Percentiles rank a stretch among this genome's conserved stretches.
Conservation (phyloP, 2,329 filamentous ascomycete species). For the Epichloe gansuensis region DNA sequence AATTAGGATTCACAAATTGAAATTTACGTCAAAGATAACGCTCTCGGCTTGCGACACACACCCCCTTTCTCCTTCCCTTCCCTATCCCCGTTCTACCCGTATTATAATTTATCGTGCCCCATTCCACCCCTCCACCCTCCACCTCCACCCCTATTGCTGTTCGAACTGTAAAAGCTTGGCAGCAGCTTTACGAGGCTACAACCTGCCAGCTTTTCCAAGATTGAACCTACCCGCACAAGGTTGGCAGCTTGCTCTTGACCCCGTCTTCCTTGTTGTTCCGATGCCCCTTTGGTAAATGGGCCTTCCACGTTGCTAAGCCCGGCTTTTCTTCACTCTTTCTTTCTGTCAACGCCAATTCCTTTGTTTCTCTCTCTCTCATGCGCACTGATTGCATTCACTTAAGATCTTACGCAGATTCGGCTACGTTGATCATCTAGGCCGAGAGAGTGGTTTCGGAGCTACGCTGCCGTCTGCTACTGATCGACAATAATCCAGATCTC, state of each 20-base stretch:
- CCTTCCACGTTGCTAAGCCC: background rate
- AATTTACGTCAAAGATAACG: background rate
- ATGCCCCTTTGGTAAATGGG: background rate
- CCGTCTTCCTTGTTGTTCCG: background rate
- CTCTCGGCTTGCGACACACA: background rate
- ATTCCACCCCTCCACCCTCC: background rate
- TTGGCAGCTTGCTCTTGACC: background rate
- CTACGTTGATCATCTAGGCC: background rate
- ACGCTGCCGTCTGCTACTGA: background rate
- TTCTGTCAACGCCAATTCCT: background rate
- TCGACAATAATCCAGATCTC: background rate
- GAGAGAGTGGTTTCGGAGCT: background rate
- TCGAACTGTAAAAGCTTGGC: background rate
- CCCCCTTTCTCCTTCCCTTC: too few relatives aligned
- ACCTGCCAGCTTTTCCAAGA: background rate
- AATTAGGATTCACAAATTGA: too few relatives aligned
- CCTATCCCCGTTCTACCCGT: too few relatives aligned
- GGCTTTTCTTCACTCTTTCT: background rate
- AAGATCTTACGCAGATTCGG: background rate
- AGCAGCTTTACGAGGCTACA: slow-evolving; percentile 1
- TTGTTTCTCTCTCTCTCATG: background rate
- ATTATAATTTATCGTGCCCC: background rate
- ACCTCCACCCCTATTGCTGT: background rate
- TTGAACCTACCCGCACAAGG: background rate
- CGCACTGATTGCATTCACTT: background rate